Percentiles rank a stretch among this genome's conserved stretches.
These are phyloP conservation scores for Taphrina flavorubra DNA, from an alignment of 1,139 yeast species.

Conservation along the genomic window DNA sequence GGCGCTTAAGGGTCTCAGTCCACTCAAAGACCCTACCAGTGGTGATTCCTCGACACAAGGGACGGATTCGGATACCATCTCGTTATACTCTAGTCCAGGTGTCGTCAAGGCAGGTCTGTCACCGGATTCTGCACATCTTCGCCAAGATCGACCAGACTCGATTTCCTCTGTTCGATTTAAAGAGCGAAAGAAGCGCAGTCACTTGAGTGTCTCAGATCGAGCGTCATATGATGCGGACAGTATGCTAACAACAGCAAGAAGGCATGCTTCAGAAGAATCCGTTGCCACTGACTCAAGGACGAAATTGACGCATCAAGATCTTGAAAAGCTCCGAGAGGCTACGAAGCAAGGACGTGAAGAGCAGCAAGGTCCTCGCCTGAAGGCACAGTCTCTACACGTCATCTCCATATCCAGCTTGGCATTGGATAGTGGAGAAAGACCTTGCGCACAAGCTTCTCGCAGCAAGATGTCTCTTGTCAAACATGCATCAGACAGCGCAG, in stretches of 20 bases:
- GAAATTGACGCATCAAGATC: not conserved
- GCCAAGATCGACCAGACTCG: not conserved
- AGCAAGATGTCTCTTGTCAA: too few relatives aligned
- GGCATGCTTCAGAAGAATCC: not conserved
- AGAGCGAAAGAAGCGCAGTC: conserved; percentile 19
- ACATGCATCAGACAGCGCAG: too few relatives aligned
- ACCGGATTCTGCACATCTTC: not conserved
- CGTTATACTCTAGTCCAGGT: conserved; percentile 17
- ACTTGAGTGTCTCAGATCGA: not conserved
- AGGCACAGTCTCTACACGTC: not conserved
- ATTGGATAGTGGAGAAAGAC: too few relatives aligned
- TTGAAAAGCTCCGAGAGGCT: not conserved
- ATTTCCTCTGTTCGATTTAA: conserved; percentile 22
- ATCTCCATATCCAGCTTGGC: not conserved
- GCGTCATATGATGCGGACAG: not conserved
- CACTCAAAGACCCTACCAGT: not conserved
- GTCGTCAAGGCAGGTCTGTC: not conserved
- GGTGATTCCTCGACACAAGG: not conserved
- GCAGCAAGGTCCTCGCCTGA: conserved; percentile 2
- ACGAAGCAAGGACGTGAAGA: not conserved
- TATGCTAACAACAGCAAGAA: not conserved
- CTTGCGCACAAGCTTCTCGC: too few relatives aligned
- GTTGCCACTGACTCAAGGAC: not conserved
- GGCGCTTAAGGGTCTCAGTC: conserved; percentile 3
- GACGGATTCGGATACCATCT: conserved; percentile 2